A percentile compares a stretch with the other conserved stretches of the same genome.
Conservation (phyloP, 2,329 filamentous ascomycete genomes). For the Ophiocordyceps camponoti-floridani region DNA sequence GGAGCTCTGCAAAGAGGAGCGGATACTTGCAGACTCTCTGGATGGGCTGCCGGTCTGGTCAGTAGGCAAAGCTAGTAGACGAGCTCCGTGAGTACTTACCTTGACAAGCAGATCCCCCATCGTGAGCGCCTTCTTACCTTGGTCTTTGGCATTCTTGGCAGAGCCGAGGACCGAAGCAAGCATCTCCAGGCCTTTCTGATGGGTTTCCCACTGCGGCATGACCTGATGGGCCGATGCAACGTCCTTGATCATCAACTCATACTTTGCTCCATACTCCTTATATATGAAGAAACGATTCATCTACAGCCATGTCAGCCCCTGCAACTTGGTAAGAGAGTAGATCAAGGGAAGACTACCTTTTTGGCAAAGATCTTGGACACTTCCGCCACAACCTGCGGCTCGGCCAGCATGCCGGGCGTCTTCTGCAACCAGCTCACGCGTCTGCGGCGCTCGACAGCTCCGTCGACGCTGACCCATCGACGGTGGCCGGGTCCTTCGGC, state of each 20-base stretch:
- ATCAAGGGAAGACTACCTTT: conserved; percentile 22
- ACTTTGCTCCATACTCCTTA: conserved; percentile 81
- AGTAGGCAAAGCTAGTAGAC: background rate
- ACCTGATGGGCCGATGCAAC: conserved; percentile 49
- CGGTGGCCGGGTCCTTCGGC: conserved; percentile 15
- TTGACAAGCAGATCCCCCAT: conserved; percentile 83
- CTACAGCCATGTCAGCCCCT: conserved; percentile 23
- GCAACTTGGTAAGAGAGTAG: background rate
- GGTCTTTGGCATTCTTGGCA: conserved; percentile 41
- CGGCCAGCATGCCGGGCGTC: conserved; percentile 33
- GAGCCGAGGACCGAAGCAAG: conserved; percentile 60
- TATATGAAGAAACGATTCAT: conserved; percentile 72
- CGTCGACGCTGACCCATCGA: conserved; percentile 30
- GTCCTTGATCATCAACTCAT: conserved; percentile 70
- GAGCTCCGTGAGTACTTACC: conserved; percentile 24
- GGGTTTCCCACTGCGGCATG: conserved; percentile 57
- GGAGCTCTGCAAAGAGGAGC: conserved; percentile 66
- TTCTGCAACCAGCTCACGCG: conserved; percentile 23
- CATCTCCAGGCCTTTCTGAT: conserved; percentile 73
- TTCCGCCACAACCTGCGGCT: conserved; percentile 40
- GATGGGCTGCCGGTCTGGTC: conserved; percentile 46
- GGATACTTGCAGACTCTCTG: conserved; percentile 87
- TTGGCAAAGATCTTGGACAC: conserved; percentile 42
- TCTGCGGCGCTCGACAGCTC: conserved; percentile 21
- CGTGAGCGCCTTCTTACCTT: conserved; percentile 58